Evolutionary conservation across 305 asterid genomes (phyloP), one percentile per base, ranked within the genome.

Genomic region (Fraxinus latifolia): DNA sequence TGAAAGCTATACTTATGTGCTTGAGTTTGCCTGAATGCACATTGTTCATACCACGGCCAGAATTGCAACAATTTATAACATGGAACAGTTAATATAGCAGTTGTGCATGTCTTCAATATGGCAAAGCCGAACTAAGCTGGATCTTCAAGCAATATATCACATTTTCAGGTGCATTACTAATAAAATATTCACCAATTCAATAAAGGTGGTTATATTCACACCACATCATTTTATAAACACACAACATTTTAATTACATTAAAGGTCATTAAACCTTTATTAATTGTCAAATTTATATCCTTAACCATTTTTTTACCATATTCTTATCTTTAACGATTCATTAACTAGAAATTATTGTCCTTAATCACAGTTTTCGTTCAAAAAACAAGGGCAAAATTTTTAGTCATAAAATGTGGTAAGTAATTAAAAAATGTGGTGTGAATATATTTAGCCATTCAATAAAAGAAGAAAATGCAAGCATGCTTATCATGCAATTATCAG

Each of bases 111-210:
- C 27, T 39, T 33, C 7, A 21, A 79, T 31, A 55, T 70, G 80
- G 71, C 47, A 42, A 36, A 76, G 78, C 42, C 55, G n/a, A 31
- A 23, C 23, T 74, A 31, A 19, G 55, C 70, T n/a, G 36, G 74
- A 80, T 55, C 14, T 76, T 11, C 77, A 72, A 81, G 62, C 6
- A 25, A 71, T 2, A 72, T 21, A 58, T 60, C 81, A 80, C 81
- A 27, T 74, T 39, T 32, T 32, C 42, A 12, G 25, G 21, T 0
- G 29, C 73, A 70, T 70, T 42, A 33, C 34, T n/a, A 78, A 39
- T 44, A 67, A 81, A 44, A n/a, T 39, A 23, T 76, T 65, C 34
- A 23, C 32, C 58, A 78, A 74, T 71, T 76, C 37, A 80, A 67
- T 12, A 19, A 83, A 0, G 19, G 60, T 14, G 19, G 17, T 44